Evolutionary conservation across 1,284 basidiomycete genomes (phyloP).

Genomic region (Exsudoporus floridanus): DNA sequence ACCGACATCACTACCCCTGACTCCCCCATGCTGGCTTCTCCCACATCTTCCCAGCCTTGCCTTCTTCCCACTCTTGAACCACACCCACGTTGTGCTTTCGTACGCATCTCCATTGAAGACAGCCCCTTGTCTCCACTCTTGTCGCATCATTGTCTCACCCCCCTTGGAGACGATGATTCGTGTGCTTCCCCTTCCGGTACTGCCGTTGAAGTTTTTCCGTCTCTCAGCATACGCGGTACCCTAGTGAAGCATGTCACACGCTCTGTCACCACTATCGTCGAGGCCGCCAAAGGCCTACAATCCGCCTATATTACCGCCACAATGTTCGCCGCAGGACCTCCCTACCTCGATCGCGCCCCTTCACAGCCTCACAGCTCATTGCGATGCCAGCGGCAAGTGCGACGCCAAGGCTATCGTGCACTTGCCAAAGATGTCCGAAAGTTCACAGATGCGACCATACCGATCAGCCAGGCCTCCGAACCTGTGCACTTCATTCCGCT

Average conservation of each 20-base stretch:
- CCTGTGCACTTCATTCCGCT: slow-evolving; percentile 37
- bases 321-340: slow-evolving; percentile 42
- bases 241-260: slow-evolving; percentile 40
- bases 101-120: slow-evolving; percentile 30
- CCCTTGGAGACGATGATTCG: not conserved
- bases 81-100: slow-evolving; percentile 29
- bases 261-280: slow-evolving; percentile 48
- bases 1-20: slow-evolving; percentile 43
- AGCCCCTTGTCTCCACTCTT: slow-evolving; percentile 25
- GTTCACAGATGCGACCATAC: slow-evolving; percentile 28
- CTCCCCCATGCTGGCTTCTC: slow-evolving; percentile 28
- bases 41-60: slow-evolving; percentile 27
- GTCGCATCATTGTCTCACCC: not conserved
- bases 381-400: slow-evolving; percentile 26
- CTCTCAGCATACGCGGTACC: slow-evolving; percentile 9
- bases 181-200: not conserved
- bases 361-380: slow-evolving; percentile 10
- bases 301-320: slow-evolving; percentile 54
- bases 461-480: slow-evolving; percentile 16
- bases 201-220: not conserved
- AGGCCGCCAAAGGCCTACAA: slow-evolving; percentile 56
- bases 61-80: slow-evolving; percentile 31
- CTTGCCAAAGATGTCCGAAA: slow-evolving; percentile 37
- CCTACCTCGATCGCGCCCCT: slow-evolving; percentile 4
- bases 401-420: slow-evolving; percentile 48